Conservation (phyloP, 257 asterid genomes). For the Capsicum rhomboideum region DNA sequence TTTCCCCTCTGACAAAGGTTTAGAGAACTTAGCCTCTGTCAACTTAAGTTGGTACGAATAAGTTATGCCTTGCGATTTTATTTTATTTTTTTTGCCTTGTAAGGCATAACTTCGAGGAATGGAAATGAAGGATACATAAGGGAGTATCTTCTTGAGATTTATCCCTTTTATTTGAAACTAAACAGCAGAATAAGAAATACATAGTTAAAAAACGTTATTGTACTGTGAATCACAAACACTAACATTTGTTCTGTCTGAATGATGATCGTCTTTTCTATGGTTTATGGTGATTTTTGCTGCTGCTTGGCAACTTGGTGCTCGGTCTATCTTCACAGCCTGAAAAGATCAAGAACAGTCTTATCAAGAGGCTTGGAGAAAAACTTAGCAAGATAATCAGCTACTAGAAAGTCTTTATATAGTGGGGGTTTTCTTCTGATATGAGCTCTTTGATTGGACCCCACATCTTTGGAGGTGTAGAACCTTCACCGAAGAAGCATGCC, state of each 20-base stretch:
- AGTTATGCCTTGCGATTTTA: no score
- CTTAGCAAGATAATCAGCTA: slow-evolving; percentile 25
- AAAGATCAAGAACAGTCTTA: slow-evolving; percentile 45
- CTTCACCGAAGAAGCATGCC: slow-evolving; percentile 50
- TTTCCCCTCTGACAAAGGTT: no score
- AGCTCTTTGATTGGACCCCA: slow-evolving; percentile 52
- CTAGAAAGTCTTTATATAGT: slow-evolving; percentile 38
- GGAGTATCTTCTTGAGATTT: background rate
- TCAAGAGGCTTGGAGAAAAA: slow-evolving; percentile 32
- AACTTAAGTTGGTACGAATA: no score
- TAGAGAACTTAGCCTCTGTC: no score
- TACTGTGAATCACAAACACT: background rate
- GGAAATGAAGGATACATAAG: no score
- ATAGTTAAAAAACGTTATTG: background rate
- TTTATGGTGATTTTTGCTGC: background rate
- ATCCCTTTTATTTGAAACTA: background rate
- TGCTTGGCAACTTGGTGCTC: background rate
- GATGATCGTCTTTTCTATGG: background rate
- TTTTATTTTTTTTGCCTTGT: no score
- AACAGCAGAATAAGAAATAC: background rate
- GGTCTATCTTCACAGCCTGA: slow-evolving; percentile 15
- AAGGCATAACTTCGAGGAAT: no score
- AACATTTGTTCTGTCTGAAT: background rate
- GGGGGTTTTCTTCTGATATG: slow-evolving; percentile 21
- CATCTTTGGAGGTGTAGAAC: slow-evolving; percentile 9